Base-by-base conservation (phyloP, 169 alveolate species). In the Plasmodium gaboni region DNA sequence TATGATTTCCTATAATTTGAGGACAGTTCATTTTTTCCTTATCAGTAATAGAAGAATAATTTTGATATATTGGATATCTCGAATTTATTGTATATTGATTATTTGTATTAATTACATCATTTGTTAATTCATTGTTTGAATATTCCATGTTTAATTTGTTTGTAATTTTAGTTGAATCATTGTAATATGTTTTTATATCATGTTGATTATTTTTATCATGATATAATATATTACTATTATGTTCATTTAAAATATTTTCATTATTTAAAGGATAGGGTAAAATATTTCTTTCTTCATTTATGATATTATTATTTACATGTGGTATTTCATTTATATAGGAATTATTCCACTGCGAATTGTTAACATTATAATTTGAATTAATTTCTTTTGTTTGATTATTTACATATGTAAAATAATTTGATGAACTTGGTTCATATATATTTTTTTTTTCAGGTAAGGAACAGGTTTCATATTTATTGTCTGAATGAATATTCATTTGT, bases 351-450 rank as follows among this genome's bases (percentile, higher is more conserved):
- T 38, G 8, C 1, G 46, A 0, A 38, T 38, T 38, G 46, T 38
- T 38, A 38, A 38, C 13, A 12, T 8, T 15, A 26, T 28, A 13
- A 60, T 57, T 24, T 0, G 13, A 1, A 8, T 28, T 60, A 22
- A 74, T 13, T 17, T 60, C 22, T 74, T 60, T 67, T 22, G 42
- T 28, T 38, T 60, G 38, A 19, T 74, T 74, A 26, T 74, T 28
- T n/a, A 74, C 9, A 44, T 19, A 60, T 8, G 24, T 1, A 1
- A 38, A 17, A 22, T 19, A 60, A 38, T 74, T 74, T 38, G 68
- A 7, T 22, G 51, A 10, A 74, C 60, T 17, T 19, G 60, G 53
- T 10, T 19, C 65, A 19, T 51, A 26, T 38, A 38, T 5, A 38
- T 38, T 38, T 38, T 38, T 38, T 24, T 32, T 10, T 46, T 60